Percentiles rank a stretch among this genome's conserved stretches.
These are phyloP conservation scores for Torulaspora pretoriensis DNA, from an alignment of 1,139 yeast genomes.

Conservation along the genomic window DNA sequence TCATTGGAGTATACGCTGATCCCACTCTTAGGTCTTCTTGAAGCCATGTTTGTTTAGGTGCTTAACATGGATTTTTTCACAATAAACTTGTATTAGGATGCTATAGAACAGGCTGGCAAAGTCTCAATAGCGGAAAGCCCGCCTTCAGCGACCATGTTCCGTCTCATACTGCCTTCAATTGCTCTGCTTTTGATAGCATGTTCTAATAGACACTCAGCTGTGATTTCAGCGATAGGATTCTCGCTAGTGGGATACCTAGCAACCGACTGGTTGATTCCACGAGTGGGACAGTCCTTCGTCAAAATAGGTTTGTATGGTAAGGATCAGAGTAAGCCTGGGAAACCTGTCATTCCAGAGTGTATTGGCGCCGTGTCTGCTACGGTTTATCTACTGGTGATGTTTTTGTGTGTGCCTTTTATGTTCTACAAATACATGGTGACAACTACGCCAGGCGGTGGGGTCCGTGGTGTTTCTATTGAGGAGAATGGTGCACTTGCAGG, in stretches of 20 bases:
- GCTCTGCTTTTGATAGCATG: conserved; percentile 17
- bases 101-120: background rate
- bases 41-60: background rate
- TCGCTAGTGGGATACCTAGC: conserved; percentile 60
- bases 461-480: conserved; percentile 39
- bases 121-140: background rate
- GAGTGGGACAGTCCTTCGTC: conserved; percentile 60
- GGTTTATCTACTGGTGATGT: conserved; percentile 74
- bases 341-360: conserved; percentile 79
- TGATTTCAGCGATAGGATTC: conserved; percentile 56
- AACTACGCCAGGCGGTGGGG: conserved; percentile 53
- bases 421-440: conserved; percentile 75
- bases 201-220: conserved; percentile 26
- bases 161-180: conserved; percentile 13
- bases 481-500: conserved; percentile 13
- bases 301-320: conserved; percentile 77
- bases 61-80: background rate
- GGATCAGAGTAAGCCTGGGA: conserved; percentile 70
- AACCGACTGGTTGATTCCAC: conserved; percentile 62
- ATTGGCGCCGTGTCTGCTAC: conserved; percentile 86
- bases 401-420: conserved; percentile 82
- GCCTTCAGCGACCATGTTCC: conserved; percentile 8
- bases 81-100: background rate
- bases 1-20: conserved; percentile 33
- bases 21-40: conserved; percentile 1